A percentile compares a stretch with the other conserved stretches of the same genome.
phyloP scores from a whole-genome alignment of 2,329 filamentous ascomycete species.

The Neocucurbitaria cava region DNA sequence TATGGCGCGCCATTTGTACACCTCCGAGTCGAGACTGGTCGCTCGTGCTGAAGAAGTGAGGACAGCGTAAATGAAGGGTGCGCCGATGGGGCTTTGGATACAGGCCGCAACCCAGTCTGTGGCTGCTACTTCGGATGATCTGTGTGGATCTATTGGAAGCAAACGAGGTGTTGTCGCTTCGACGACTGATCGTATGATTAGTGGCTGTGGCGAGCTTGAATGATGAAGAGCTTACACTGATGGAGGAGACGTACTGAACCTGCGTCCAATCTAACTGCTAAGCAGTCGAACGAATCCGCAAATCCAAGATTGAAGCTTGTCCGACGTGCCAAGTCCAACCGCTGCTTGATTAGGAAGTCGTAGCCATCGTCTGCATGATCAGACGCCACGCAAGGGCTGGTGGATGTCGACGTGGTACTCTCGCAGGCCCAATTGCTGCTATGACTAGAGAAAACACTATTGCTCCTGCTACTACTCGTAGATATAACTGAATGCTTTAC shows the following conservation, averaged over 20 bases:
- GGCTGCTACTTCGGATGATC: slow-evolving; percentile 23
- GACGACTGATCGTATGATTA: slow-evolving; percentile 26
- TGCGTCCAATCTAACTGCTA: slow-evolving; percentile 30
- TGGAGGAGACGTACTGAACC: slow-evolving; percentile 28
- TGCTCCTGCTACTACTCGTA: slow-evolving; percentile 22
- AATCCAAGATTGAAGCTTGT: slow-evolving; percentile 22
- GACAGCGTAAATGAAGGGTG: slow-evolving; percentile 40
- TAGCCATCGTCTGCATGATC: slow-evolving; percentile 18
- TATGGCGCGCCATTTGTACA: slow-evolving; percentile 38
- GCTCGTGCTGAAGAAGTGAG: slow-evolving; percentile 32
- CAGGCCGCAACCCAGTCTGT: slow-evolving; percentile 35
- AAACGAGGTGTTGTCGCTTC: slow-evolving; percentile 25
- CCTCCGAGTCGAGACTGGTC: slow-evolving; percentile 24
- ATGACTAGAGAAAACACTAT: slow-evolving; percentile 17
- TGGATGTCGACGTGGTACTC: slow-evolving; percentile 17
- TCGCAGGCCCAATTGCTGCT: slow-evolving; percentile 19
- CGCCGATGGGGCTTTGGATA: slow-evolving; percentile 30
- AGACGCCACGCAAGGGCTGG: slow-evolving; percentile 21
- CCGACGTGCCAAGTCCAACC: slow-evolving; percentile 6
- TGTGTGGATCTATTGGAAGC: slow-evolving; percentile 37
- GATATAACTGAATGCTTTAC: slow-evolving; percentile 18
- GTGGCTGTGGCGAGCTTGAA: neutral
- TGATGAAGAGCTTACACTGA: slow-evolving; percentile 32
- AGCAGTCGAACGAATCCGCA: slow-evolving; percentile 30
- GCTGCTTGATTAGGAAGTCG: slow-evolving; percentile 8